Base-by-base conservation (phyloP, 441 rosid genomes). In the Gossypium lobatum region DNA sequence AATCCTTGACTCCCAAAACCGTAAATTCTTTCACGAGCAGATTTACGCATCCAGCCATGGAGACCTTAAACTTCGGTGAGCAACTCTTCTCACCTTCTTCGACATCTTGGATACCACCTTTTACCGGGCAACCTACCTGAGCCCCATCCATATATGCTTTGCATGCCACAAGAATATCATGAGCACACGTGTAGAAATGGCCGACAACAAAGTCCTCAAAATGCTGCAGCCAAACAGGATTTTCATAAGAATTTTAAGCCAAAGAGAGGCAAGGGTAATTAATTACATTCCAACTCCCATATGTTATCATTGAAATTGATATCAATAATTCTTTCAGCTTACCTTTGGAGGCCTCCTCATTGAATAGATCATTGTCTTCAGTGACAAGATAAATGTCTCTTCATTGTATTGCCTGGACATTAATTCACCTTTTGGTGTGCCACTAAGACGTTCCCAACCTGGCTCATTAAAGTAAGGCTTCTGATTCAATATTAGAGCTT, bases 391-490 rank as follows among this genome's bases (percentile, higher is more conserved):
- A 67, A 89, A 86, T 16, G 88, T 86, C 6, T 74, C 84, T 77
- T 93, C 97, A 77, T 86, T 93, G 79, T 93, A 90, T 46, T 78
- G 73, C 66, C 69, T 80, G 17, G 96, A 86, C n/a, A 6, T 16
- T 9, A 6, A n/a, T 79, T 90, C 93, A 11, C 97, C 93, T 0
- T 14, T 0, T 14, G 17, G 28, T 7, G 91, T 70, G 76, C 93
- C 89, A n/a, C 77, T 81, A 46, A 42, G 6, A 17, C 39, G 55
- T 78, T 76, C 97, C 71, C 58, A 83, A 34, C 96, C 96, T 45
- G 98, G 97, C 85, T 92, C 98, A 79, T 94, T 94, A 75, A 86
- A 92, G 80, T 78, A 94, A 31, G 98, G 98, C 72, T 89, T 83
- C 67, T 83, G 84, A 75, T 94, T 92, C 84, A 94, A 84, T 76